phyloP scores from a whole-genome alignment of 2,329 filamentous ascomycete genomes.

The Pseudopyricularia cyperi region DNA sequence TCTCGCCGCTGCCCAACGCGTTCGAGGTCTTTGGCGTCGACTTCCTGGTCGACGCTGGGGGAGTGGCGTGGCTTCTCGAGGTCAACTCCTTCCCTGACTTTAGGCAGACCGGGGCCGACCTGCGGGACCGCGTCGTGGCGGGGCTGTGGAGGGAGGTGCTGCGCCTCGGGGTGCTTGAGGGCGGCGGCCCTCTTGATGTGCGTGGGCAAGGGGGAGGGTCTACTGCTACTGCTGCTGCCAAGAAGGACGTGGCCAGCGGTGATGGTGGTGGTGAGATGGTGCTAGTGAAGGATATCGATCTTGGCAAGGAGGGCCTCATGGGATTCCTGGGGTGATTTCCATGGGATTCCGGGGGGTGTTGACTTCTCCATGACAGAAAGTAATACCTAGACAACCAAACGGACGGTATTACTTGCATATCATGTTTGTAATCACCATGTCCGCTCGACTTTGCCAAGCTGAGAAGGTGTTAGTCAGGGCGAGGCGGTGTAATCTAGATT shows the following conservation, averaged over 20 bases:
- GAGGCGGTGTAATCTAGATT: no score
- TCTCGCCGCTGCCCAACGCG: conserved; percentile 75
- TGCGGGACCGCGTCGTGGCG: conserved; percentile 52
- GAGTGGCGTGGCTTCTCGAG: conserved; percentile 66
- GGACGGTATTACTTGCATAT: no score
- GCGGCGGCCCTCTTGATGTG: conserved; percentile 10
- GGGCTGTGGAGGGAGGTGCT: conserved; percentile 69
- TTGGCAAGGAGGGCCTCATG: conserved; percentile 26
- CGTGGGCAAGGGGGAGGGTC: not conserved
- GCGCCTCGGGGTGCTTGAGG: conserved; percentile 42
- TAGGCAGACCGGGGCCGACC: conserved; percentile 68
- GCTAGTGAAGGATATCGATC: conserved; percentile 36
- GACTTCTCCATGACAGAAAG: no score
- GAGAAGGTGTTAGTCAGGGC: no score
- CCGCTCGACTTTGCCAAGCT: no score
- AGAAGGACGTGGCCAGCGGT: conserved; percentile 8
- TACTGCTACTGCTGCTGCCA: no score
- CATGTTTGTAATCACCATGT: no score
- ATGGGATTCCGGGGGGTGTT: not conserved
- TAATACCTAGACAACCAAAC: no score
- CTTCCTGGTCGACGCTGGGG: conserved; percentile 62
- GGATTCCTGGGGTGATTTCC: not conserved
- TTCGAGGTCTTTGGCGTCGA: conserved; percentile 92
- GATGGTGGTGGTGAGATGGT: conserved; percentile 25
- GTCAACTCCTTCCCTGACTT: conserved; percentile 97